These are phyloP conservation scores for Primulina huaijiensis DNA, from an alignment of 257 asterid genomes.

Conservation along the genomic window DNA sequence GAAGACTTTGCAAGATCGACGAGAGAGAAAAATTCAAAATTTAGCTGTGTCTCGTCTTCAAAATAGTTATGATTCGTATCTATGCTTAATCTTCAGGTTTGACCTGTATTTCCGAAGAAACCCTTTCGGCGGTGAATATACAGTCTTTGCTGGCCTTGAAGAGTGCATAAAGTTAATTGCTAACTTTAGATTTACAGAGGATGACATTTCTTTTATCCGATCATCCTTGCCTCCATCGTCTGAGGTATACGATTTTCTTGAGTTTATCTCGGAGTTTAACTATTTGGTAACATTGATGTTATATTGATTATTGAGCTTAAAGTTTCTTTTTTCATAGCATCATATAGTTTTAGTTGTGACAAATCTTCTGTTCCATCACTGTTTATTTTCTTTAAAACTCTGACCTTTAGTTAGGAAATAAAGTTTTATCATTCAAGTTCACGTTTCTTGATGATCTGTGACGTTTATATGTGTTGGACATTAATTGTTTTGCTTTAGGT, in stretches of 20 bases:
- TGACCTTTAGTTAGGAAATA: neutral
- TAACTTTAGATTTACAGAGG: conserved; percentile 71
- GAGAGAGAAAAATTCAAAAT: no score
- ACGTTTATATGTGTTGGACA: conserved; percentile 6
- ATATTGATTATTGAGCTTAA: neutral
- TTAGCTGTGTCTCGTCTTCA: neutral
- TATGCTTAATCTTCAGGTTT: conserved; percentile 50
- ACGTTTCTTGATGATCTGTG: neutral
- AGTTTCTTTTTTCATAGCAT: neutral
- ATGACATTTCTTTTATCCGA: conserved; percentile 73
- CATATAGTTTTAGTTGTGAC: neutral
- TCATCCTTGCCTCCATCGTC: conserved; percentile 70
- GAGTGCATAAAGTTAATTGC: conserved; percentile 94
- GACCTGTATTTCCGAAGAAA: conserved; percentile 78
- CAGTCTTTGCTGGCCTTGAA: conserved; percentile 94
- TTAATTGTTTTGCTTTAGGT: conserved; percentile 42
- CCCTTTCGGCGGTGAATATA: conserved; percentile 97
- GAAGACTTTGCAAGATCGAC: neutral
- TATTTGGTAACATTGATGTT: neutral
- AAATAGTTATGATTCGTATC: conserved; percentile 12
- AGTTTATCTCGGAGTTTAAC: neutral
- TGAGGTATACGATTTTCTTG: conserved; percentile 52
- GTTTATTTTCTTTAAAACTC: neutral
- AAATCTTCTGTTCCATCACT: neutral
- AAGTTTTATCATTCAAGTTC: neutral